These are phyloP conservation scores for Ustilago xerochloae DNA, from an alignment of 1,284 basidiomycete species.

Conservation along the genomic window DNA sequence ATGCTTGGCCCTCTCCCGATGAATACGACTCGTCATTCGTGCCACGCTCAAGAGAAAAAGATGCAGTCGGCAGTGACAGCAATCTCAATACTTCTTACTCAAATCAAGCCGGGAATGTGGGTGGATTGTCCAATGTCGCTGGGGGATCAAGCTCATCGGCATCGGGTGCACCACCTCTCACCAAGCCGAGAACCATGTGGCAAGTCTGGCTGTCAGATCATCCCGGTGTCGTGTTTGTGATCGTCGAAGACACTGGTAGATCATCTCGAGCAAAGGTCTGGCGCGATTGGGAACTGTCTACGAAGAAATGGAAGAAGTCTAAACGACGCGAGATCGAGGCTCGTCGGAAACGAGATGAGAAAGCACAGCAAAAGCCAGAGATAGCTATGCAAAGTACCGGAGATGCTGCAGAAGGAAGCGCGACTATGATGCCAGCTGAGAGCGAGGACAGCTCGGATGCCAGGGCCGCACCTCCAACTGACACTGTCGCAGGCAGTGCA, in stretches of 20 bases:
- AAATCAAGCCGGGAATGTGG: background rate
- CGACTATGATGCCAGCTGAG: background rate
- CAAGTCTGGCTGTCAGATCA: constrained; percentile 44
- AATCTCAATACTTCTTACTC: background rate
- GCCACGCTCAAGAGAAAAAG: background rate
- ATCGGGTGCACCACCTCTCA: constrained; percentile 36
- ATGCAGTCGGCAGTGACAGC: background rate
- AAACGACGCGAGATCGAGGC: constrained; percentile 28
- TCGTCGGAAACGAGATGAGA: constrained; percentile 5
- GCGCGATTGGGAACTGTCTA: constrained; percentile 43
- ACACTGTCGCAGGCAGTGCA: background rate
- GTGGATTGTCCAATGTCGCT: background rate
- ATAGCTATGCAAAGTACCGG: background rate
- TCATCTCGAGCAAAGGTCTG: constrained; percentile 42
- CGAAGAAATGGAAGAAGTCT: constrained; percentile 39
- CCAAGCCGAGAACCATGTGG: constrained; percentile 54
- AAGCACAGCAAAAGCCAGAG: background rate
- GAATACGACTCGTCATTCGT: constrained; percentile 25
- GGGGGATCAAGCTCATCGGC: constrained; percentile 23
- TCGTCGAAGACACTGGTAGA: constrained; percentile 52
- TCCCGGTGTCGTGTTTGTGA: constrained; percentile 49
- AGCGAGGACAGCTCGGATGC: background rate
- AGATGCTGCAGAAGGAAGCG: background rate
- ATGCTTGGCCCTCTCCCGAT: constrained; percentile 32
- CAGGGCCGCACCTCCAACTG: background rate